Conservation (phyloP, 2,329 filamentous ascomycete genomes). For the Fonsecaea nubica region DNA sequence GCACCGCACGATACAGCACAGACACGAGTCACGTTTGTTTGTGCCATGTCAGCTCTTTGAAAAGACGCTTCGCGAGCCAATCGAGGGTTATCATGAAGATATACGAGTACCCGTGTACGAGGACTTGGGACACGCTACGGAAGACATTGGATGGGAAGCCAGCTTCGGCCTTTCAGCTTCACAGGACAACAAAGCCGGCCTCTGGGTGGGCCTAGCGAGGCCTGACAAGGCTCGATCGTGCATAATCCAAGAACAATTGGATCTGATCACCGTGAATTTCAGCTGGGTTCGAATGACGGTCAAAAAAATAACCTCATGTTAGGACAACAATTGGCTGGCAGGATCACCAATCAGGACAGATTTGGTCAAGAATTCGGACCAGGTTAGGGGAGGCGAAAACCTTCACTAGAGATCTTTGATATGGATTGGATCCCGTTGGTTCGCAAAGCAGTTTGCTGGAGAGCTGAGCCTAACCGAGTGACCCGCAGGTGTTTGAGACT, state of each 20-base stretch:
- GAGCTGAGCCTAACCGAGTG: neutral
- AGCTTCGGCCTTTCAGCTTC: conserved; percentile 12
- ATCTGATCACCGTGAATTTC: conserved; percentile 20
- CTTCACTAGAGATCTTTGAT: neutral
- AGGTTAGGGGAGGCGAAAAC: neutral
- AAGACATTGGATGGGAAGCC: neutral
- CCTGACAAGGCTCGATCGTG: conserved; percentile 31
- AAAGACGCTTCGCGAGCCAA: neutral
- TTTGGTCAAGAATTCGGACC: neutral
- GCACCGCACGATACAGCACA: neutral
- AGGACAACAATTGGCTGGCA: conserved; percentile 19
- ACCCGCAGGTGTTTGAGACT: neutral
- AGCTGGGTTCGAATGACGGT: conserved; percentile 16
- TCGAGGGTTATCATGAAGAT: neutral
- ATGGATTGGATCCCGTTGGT: neutral
- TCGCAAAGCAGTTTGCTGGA: neutral
- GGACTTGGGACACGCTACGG: neutral
- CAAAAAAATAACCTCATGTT: conserved; percentile 1
- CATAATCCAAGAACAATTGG: conserved; percentile 26
- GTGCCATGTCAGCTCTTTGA: conserved; percentile 3
- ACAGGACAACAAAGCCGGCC: neutral
- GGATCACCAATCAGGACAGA: neutral
- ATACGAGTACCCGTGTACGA: neutral
- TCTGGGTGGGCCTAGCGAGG: neutral
- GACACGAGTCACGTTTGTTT: neutral